These are phyloP conservation scores for Bretziella fagacearum DNA, from an alignment of 2,329 filamentous ascomycete species.

Conservation along the genomic window DNA sequence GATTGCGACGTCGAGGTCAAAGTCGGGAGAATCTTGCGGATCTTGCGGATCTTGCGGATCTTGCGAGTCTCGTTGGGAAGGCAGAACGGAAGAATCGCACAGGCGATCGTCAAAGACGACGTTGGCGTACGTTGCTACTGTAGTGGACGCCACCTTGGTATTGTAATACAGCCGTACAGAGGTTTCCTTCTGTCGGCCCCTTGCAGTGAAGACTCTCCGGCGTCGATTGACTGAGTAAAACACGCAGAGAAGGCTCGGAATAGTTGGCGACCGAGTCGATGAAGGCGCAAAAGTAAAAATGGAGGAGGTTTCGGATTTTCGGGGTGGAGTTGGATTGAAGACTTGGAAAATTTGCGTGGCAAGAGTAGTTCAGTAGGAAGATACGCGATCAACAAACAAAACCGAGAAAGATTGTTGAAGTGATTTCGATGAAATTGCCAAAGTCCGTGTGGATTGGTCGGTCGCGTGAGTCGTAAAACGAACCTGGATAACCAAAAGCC, in stretches of 20 bases:
- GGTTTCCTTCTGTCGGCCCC: constrained; percentile 2
- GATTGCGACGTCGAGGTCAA: constrained; percentile 1
- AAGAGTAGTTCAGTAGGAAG: not conserved
- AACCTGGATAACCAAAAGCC: not conserved
- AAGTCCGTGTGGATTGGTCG: not conserved
- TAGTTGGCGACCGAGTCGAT: not conserved
- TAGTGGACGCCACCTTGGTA: constrained; percentile 12
- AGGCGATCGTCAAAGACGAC: constrained; percentile 14
- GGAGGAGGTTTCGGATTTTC: not conserved
- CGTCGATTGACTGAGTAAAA: not conserved
- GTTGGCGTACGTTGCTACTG: constrained; percentile 9
- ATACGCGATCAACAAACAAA: not conserved
- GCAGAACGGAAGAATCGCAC: constrained; percentile 9
- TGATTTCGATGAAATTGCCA: not conserved
- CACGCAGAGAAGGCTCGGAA: not conserved
- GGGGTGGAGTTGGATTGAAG: not conserved
- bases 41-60: not conserved
- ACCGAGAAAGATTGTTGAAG: not conserved
- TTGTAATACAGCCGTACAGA: constrained; percentile 9
- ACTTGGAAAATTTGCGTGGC: not conserved
- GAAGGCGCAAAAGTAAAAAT: not conserved
- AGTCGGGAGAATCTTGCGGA: not conserved
- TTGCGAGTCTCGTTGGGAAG: too few relatives aligned
- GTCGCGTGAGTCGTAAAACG: not conserved
- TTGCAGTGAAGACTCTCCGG: not conserved